Percentiles rank a stretch among this genome's conserved stretches.
Evolutionary conservation across 257 asterid species (phyloP).

Genomic region (Nicotiana paniculata): DNA sequence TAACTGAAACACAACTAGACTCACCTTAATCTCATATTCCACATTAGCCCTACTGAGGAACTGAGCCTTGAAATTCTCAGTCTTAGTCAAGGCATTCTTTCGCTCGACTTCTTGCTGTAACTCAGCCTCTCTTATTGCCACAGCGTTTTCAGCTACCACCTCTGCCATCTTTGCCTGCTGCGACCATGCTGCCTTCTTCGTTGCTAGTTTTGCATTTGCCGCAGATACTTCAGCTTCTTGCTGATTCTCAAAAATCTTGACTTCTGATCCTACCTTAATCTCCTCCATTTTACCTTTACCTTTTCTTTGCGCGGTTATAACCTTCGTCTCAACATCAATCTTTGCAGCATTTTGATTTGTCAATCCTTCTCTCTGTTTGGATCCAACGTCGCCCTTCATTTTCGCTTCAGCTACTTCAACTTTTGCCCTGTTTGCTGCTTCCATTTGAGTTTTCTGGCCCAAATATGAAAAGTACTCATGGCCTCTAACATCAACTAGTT

Average conservation of each 20-base stretch:
- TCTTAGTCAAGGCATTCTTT: slow-evolving; percentile 40
- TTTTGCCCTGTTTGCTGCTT: slow-evolving; percentile 56
- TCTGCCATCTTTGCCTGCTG: slow-evolving; percentile 44
- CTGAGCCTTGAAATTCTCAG: slow-evolving; percentile 56
- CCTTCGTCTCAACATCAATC: slow-evolving; percentile 61
- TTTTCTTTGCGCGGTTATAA: slow-evolving; percentile 34
- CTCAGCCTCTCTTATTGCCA: slow-evolving; percentile 52
- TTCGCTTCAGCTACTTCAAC: slow-evolving; percentile 54
- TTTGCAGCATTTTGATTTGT: slow-evolving; percentile 49
- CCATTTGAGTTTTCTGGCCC: slow-evolving; percentile 66
- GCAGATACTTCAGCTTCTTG: slow-evolving; percentile 54
- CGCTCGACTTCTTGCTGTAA: slow-evolving; percentile 49
- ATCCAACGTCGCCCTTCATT: slow-evolving; percentile 59
- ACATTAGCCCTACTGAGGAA: slow-evolving; percentile 50
- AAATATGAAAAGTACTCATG: slow-evolving; percentile 62
- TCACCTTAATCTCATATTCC: slow-evolving; percentile 50
- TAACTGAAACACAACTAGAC: neutral
- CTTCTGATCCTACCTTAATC: slow-evolving; percentile 36
- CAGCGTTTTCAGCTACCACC: slow-evolving; percentile 53
- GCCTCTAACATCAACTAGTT: slow-evolving; percentile 59
- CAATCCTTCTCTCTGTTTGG: slow-evolving; percentile 45
- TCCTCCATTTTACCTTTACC: slow-evolving; percentile 56
- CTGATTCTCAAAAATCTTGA: slow-evolving; percentile 44
- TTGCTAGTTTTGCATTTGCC: slow-evolving; percentile 41
- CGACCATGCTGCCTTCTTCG: slow-evolving; percentile 59